Percentiles rank a stretch among this genome's conserved stretches.
Evolutionary conservation across 2,329 filamentous ascomycete species (phyloP).

Genomic region (Botryotinia calthae): DNA sequence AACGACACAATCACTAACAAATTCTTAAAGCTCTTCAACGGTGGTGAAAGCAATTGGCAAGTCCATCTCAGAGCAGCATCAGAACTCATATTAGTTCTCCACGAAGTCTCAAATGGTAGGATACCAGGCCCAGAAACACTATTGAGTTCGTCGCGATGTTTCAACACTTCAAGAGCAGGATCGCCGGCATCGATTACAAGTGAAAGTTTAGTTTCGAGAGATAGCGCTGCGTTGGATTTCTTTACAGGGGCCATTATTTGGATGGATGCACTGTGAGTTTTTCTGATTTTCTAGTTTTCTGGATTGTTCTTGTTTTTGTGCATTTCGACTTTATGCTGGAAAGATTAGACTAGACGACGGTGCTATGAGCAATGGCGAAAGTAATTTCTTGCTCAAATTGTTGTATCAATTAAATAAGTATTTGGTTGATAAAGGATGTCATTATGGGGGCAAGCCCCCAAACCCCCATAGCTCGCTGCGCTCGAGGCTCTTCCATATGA

Average conservation of each 20-base stretch:
- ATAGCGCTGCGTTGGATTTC: constrained; percentile 18
- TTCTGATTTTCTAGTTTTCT: neutral
- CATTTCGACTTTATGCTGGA: neutral
- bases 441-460: neutral
- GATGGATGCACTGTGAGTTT: constrained; percentile 16
- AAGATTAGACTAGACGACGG: neutral
- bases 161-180: neutral
- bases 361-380: fast-evolving
- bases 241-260: constrained; percentile 16
- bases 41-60: constrained; percentile 49
- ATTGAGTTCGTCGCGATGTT: constrained; percentile 10
- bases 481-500: neutral
- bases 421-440: neutral
- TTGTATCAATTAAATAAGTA: neutral
- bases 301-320: neutral
- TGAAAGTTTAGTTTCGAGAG: neutral
- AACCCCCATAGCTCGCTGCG: neutral
- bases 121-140: constrained; percentile 8
- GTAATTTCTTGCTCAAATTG: neutral
- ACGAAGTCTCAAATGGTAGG: constrained; percentile 16
- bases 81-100: constrained; percentile 43
- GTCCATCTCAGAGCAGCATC: constrained; percentile 51
- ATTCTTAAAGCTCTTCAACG: constrained; percentile 35
- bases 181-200: neutral
- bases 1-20: neutral